A percentile compares a stretch with the other conserved stretches of the same genome.
Conservation (phyloP, 768 basidiomycete species). For the Boletus tylopilopsis region DNA sequence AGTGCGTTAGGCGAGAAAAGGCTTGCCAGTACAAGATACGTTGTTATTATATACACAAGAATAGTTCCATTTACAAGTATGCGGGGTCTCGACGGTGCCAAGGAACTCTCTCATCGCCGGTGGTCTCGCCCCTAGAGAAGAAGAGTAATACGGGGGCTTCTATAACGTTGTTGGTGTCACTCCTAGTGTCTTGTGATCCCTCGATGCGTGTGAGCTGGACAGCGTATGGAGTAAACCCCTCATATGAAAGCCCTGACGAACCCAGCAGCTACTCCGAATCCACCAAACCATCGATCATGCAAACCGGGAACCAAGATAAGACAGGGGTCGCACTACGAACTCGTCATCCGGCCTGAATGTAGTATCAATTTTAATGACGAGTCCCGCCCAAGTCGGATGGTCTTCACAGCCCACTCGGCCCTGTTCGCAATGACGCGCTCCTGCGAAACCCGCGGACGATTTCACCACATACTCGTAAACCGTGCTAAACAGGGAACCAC, state of each 20-base stretch:
- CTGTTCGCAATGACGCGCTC: constrained; percentile 15
- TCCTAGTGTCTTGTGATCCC: constrained; percentile 24
- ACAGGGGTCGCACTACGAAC: constrained; percentile 7
- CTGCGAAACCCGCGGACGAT: constrained; percentile 24
- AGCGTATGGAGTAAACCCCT: constrained; percentile 2
- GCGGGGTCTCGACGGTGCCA: constrained; percentile 31
- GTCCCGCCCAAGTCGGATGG: neutral
- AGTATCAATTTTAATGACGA: neutral
- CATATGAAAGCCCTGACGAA: neutral
- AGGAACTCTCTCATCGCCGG: constrained; percentile 15
- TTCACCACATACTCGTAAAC: constrained; percentile 9
- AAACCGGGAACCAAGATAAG: constrained; percentile 12
- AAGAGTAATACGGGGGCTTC: constrained; percentile 26
- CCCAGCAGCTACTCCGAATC: neutral
- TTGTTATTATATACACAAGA: constrained; percentile 19
- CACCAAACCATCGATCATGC: neutral
- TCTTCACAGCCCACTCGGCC: neutral
- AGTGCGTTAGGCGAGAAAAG: constrained; percentile 1
- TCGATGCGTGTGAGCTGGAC: constrained; percentile 13
- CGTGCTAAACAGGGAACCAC: constrained; percentile 7
- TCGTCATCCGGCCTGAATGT: neutral
- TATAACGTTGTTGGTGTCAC: constrained; percentile 24
- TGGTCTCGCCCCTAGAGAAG: constrained; percentile 12
- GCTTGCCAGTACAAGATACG: constrained; percentile 1
- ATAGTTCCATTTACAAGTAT: constrained; percentile 14